Evolutionary conservation across 108 stramenopile genomes (phyloP).

Genomic region (Bacterosira constricta): DNA sequence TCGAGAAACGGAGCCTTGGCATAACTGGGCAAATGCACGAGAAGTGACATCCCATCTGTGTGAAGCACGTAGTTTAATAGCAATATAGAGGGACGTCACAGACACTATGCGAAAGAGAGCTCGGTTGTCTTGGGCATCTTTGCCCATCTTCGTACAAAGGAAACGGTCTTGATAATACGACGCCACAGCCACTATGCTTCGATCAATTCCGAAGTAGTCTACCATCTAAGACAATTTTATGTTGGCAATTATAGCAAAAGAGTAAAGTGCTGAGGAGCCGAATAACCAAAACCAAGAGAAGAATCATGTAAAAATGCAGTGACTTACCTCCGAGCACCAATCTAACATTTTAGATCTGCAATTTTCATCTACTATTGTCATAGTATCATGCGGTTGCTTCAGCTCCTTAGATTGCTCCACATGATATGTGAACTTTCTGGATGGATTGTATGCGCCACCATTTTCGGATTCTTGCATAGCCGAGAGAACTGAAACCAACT

Average conservation of each 20-base stretch:
- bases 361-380: conserved; percentile 1
- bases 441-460: conserved; percentile 18
- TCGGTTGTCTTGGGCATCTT: neutral
- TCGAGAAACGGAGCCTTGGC: conserved; percentile 24
- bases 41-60: conserved; percentile 31
- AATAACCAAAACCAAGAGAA: neutral
- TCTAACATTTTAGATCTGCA: conserved; percentile 32
- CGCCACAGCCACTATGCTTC: conserved; percentile 26
- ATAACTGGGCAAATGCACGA: conserved; percentile 27
- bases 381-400: no score
- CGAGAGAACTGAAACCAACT: no score
- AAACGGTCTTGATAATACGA: conserved; percentile 34
- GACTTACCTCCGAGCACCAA: conserved; percentile 27
- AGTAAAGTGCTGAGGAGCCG: neutral
- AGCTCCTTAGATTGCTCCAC: neutral
- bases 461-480: neutral
- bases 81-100: conserved; percentile 35
- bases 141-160: conserved; percentile 13
- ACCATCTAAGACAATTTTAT: no score
- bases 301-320: neutral
- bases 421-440: neutral
- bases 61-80: conserved; percentile 21
- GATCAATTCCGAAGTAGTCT: conserved; percentile 31
- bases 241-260: no score
- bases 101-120: conserved; percentile 27